These are phyloP conservation scores for Actinomortierella ambigua DNA, from an alignment of 371 early-diverging fungal species.

Conservation along the genomic window DNA sequence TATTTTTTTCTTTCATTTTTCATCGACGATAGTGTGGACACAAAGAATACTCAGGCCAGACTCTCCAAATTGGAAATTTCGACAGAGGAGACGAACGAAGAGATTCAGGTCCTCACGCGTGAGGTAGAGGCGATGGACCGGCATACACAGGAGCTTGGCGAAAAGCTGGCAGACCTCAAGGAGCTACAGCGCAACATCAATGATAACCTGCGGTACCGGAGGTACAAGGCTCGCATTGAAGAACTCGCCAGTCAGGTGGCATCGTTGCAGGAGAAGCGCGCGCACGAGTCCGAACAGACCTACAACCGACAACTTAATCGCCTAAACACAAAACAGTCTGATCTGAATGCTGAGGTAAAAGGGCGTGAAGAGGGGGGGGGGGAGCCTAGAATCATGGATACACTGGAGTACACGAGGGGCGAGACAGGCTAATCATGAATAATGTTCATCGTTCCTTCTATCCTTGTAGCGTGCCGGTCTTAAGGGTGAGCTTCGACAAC, in stretches of 20 bases:
- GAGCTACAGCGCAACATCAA: slow-evolving; percentile 64
- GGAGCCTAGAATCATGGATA: too few species aligned
- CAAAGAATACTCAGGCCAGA: slow-evolving; percentile 15
- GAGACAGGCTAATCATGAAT: too few species aligned
- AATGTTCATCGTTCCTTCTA: neutral
- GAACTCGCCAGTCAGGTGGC: slow-evolving; percentile 46
- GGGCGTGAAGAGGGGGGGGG: neutral
- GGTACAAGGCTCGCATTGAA: slow-evolving; percentile 46
- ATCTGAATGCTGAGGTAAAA: slow-evolving; percentile 61
- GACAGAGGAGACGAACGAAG: slow-evolving; percentile 24
- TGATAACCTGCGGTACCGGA: slow-evolving; percentile 69
- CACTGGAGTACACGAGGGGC: too few species aligned
- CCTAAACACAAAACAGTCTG: slow-evolving; percentile 52
- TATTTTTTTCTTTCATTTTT: too few species aligned
- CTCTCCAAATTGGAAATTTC: slow-evolving; percentile 28
- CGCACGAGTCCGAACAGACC: slow-evolving; percentile 21
- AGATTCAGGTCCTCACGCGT: slow-evolving; percentile 29
- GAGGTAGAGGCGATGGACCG: slow-evolving; percentile 24
- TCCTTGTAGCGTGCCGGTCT: slow-evolving; percentile 65
- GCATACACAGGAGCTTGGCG: slow-evolving; percentile 51
- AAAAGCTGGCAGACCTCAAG: slow-evolving; percentile 52
- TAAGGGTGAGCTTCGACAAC: slow-evolving; percentile 86
- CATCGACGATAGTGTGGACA: slow-evolving; percentile 19
- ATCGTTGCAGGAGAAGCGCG: slow-evolving; percentile 38
- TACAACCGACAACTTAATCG: slow-evolving; percentile 47